These are phyloP conservation scores for Pythium monospermum DNA, from an alignment of 352 stramenopile species.

Conservation along the genomic window DNA sequence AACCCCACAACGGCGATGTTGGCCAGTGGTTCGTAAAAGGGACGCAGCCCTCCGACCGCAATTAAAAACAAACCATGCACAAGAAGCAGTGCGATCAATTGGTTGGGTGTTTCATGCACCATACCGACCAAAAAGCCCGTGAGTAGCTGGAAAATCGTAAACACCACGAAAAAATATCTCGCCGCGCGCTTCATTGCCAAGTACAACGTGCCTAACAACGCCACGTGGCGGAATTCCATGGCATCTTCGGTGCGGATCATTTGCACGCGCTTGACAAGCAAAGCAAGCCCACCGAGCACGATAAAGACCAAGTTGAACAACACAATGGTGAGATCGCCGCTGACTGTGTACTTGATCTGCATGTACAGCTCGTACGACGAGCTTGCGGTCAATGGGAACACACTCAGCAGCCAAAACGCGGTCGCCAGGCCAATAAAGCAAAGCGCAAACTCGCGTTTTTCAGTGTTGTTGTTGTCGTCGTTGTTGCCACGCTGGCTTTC, in stretches of 20 bases:
- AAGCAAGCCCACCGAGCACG: conserved; percentile 33
- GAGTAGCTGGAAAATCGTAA: conserved; percentile 41
- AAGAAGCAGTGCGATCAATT: conserved; percentile 50
- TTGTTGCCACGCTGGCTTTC: neutral
- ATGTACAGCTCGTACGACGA: conserved; percentile 61
- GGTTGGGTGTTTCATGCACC: conserved; percentile 35
- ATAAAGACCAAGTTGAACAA: conserved; percentile 43
- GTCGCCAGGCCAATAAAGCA: conserved; percentile 45
- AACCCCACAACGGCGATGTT: conserved; percentile 33
- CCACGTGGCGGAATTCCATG: conserved; percentile 44
- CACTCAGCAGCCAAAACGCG: conserved; percentile 44
- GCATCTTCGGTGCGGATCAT: conserved; percentile 30
- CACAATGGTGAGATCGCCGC: conserved; percentile 35
- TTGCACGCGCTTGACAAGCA: conserved; percentile 39
- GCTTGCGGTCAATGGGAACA: conserved; percentile 52
- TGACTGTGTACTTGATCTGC: conserved; percentile 50
- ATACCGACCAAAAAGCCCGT: conserved; percentile 46
- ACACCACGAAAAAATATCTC: conserved; percentile 61
- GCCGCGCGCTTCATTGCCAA: conserved; percentile 40
- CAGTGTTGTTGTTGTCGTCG: neutral
- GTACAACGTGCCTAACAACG: conserved; percentile 57
- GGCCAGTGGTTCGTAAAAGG: conserved; percentile 37
- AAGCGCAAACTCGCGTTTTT: conserved; percentile 39
- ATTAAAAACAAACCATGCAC: conserved; percentile 48
- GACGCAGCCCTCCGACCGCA: conserved; percentile 40